A percentile compares a stretch with the other conserved stretches of the same genome.
phyloP scores from a whole-genome alignment of 2,329 filamentous ascomycete genomes.

The Mycosphaerella sp. region DNA sequence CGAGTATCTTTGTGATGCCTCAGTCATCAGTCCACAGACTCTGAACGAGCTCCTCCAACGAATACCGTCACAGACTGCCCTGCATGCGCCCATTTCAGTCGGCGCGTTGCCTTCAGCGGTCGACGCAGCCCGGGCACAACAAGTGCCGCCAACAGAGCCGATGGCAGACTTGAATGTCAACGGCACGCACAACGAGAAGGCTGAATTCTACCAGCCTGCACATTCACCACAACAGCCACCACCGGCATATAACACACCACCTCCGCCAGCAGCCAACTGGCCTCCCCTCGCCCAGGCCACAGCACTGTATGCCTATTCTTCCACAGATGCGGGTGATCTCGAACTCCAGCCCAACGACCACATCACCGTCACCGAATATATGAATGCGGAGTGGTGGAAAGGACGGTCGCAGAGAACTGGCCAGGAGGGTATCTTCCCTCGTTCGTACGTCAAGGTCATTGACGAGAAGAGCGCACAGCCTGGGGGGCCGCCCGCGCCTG shows the following conservation, averaged over 20 bases:
- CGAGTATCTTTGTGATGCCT: constrained; percentile 77
- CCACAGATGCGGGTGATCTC: constrained; percentile 74
- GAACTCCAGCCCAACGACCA: constrained; percentile 73
- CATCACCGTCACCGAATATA: constrained; percentile 70
- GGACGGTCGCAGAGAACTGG: constrained; percentile 78
- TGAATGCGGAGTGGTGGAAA: constrained; percentile 98
- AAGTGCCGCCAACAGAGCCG: constrained; percentile 25
- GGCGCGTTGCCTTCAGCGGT: constrained; percentile 33
- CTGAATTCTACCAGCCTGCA: constrained; percentile 35
- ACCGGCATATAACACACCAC: constrained; percentile 47
- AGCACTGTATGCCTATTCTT: constrained; percentile 78
- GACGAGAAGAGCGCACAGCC: constrained; percentile 54
- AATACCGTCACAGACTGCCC: constrained; percentile 65
- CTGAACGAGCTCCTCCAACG: constrained; percentile 68
- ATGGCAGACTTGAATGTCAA: constrained; percentile 33
- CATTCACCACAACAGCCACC: constrained; percentile 47
- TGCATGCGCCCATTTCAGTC: constrained; percentile 40
- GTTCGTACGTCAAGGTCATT: constrained; percentile 71
- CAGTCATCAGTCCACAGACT: constrained; percentile 66
- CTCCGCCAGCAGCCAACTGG: constrained; percentile 41
- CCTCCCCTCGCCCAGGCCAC: constrained; percentile 64
- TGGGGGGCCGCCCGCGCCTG: constrained; percentile 39
- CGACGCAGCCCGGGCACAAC: constrained; percentile 14
- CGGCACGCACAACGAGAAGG: constrained; percentile 33
- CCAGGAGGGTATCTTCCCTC: constrained; percentile 89